These are phyloP conservation scores for Tylopilus plumbeoviolaceoides DNA, from an alignment of 768 basidiomycete species.

Conservation along the genomic window DNA sequence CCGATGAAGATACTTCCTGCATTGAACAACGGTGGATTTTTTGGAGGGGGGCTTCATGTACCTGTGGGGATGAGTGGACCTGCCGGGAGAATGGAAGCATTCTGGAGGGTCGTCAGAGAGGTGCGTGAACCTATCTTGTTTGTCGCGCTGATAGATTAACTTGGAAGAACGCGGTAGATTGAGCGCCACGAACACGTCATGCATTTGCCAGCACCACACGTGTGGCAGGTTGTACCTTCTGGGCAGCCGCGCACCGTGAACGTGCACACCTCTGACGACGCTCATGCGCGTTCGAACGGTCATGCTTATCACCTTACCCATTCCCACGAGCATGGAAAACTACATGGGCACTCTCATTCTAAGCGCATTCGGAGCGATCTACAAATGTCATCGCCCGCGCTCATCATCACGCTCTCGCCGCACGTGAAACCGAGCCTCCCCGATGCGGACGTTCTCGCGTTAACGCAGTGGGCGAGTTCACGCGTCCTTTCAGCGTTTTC, in stretches of 20 bases:
- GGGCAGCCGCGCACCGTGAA: slow-evolving; percentile 22
- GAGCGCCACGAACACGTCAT: slow-evolving; percentile 81
- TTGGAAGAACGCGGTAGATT: slow-evolving; percentile 43
- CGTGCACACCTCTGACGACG: background rate
- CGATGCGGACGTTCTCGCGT: slow-evolving; percentile 65
- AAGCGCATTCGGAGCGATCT: background rate
- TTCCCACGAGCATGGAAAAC: slow-evolving; percentile 1
- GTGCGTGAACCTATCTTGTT: slow-evolving; percentile 37
- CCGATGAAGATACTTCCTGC: slow-evolving; percentile 24
- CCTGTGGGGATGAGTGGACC: slow-evolving; percentile 15
- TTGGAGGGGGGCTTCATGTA: background rate
- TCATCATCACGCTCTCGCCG: slow-evolving; percentile 77
- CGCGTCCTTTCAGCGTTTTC: slow-evolving; percentile 53
- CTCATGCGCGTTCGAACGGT: slow-evolving; percentile 6
- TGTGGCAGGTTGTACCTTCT: slow-evolving; percentile 61
- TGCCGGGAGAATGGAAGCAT: slow-evolving; percentile 72
- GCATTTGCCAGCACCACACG: slow-evolving; percentile 79
- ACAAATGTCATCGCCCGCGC: slow-evolving; percentile 30
- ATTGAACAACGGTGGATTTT: slow-evolving; percentile 10
- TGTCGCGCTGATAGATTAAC: background rate
- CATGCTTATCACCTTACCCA: slow-evolving; percentile 5
- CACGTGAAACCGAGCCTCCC: slow-evolving; percentile 65
- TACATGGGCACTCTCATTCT: background rate
- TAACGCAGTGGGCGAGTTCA: slow-evolving; percentile 78
- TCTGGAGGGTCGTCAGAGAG: slow-evolving; percentile 79